phyloP scores from a whole-genome alignment of 202 grass and related monocot species.

The Hordeum pubiflorum region DNA sequence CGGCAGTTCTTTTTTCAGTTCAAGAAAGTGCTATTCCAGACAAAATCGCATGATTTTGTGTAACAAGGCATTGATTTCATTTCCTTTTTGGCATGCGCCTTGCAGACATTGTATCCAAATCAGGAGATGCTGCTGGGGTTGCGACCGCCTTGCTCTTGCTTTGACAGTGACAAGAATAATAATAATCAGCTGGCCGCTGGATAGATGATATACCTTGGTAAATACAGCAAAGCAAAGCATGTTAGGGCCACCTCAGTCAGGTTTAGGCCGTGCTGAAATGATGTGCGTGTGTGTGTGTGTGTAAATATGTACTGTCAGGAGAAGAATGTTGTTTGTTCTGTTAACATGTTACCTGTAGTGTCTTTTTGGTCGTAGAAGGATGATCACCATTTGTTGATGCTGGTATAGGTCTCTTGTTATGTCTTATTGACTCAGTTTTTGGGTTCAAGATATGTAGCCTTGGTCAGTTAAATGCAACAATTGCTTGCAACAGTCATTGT shows the following conservation, averaged over 20 bases:
- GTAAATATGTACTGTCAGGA: slow-evolving; percentile 49
- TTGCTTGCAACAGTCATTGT: slow-evolving; percentile 7
- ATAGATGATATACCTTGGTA: slow-evolving; percentile 28
- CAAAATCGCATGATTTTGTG: not conserved
- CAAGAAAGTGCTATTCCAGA: not conserved
- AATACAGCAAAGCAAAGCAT: slow-evolving; percentile 30
- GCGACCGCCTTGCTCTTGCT: slow-evolving; percentile 14
- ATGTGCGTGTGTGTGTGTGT: slow-evolving; percentile 15
- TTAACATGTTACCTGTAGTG: slow-evolving; percentile 12
- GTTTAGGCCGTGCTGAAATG: not conserved
- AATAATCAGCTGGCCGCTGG: slow-evolving; percentile 34
- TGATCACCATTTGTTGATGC: slow-evolving; percentile 34
- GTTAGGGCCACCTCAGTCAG: slow-evolving; percentile 25
- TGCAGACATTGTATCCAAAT: slow-evolving; percentile 31
- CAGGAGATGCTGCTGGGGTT: slow-evolving; percentile 22
- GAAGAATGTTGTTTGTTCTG: slow-evolving; percentile 26
- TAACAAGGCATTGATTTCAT: not conserved
- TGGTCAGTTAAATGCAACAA: not conserved
- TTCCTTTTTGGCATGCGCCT: not conserved
- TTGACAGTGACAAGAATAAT: slow-evolving; percentile 28
- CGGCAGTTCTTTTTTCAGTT: not conserved
- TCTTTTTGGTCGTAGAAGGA: slow-evolving; percentile 6
- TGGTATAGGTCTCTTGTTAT: slow-evolving; percentile 28
- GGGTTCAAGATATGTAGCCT: slow-evolving; percentile 23
- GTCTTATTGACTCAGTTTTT: slow-evolving; percentile 11